Percentiles rank a stretch among this genome's conserved stretches.
These are phyloP conservation scores for Mycosarcoma maydis DNA, from an alignment of 1,284 basidiomycete genomes.

Conservation along the genomic window DNA sequence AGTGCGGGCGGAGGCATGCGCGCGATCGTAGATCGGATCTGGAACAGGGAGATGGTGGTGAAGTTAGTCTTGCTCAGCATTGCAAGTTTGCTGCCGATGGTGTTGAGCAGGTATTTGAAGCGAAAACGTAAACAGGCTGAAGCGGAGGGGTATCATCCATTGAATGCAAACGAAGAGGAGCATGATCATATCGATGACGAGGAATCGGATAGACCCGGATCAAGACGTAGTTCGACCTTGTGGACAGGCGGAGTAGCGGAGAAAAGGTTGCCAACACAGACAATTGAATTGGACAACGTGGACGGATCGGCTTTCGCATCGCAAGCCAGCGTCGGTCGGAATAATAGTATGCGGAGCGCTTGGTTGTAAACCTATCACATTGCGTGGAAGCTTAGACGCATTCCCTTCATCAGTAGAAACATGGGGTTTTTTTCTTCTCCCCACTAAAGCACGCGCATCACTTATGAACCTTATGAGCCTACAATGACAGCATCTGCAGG, in stretches of 20 bases:
- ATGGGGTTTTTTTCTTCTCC: too few species aligned
- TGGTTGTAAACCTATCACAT: too few species aligned
- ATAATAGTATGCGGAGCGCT: conserved; percentile 19
- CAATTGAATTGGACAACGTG: conserved; percentile 8
- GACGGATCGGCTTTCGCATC: neutral
- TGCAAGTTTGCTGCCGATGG: conserved; percentile 54
- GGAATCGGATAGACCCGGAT: conserved; percentile 24
- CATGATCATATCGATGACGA: conserved; percentile 29
- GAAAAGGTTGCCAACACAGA: conserved; percentile 16
- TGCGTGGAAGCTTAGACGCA: too few species aligned
- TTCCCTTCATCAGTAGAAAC: neutral
- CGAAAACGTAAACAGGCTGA: conserved; percentile 14
- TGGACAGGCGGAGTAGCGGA: neutral
- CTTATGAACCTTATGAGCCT: neutral
- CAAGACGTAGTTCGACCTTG: conserved; percentile 14
- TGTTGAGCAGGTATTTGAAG: conserved; percentile 50
- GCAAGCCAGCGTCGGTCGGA: conserved; percentile 1
- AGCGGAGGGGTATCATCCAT: conserved; percentile 21
- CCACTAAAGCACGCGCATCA: neutral
- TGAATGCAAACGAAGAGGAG: conserved; percentile 3
- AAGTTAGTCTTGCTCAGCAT: conserved; percentile 53
- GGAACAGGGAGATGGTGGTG: conserved; percentile 59
- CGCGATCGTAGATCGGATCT: conserved; percentile 53
- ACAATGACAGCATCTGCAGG: neutral
- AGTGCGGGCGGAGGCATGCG: conserved; percentile 51